phyloP scores from a whole-genome alignment of 495 filamentous ascomycete species.

The Penicillium psychrofluorescens region DNA sequence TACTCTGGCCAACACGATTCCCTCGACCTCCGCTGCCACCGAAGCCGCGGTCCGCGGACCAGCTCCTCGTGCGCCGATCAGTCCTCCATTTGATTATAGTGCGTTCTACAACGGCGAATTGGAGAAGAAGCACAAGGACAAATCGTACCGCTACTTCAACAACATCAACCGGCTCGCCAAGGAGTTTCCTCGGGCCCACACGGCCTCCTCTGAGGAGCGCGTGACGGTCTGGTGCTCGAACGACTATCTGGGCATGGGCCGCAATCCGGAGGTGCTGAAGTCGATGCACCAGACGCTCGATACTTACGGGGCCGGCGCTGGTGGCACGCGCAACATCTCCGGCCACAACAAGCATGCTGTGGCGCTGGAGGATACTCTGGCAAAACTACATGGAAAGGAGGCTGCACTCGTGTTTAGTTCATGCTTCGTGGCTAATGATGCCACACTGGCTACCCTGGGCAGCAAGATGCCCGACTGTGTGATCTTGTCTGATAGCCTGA shows the following conservation, averaged over 20 bases:
- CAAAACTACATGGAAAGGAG: constrained; percentile 87
- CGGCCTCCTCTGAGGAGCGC: constrained; percentile 72
- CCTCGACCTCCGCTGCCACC: constrained; percentile 11
- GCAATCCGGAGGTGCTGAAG: constrained; percentile 79
- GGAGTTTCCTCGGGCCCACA: constrained; percentile 93
- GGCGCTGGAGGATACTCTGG: constrained; percentile 71
- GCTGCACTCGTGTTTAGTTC: constrained; percentile 89
- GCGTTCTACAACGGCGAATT: constrained; percentile 81
- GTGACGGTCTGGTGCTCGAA: constrained; percentile 99
- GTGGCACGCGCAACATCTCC: constrained; percentile 94
- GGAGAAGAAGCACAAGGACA: constrained; percentile 99
- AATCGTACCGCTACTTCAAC: constrained; percentile 99
- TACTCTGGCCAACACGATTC: constrained; percentile 11
- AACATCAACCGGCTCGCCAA: constrained; percentile 98
- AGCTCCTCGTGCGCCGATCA: constrained; percentile 34
- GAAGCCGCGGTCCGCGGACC: constrained; percentile 26
- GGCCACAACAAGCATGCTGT: constrained; percentile 96
- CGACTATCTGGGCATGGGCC: constrained; percentile 96
- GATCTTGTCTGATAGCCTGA: constrained; percentile 88
- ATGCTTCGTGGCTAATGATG: constrained; percentile 97
- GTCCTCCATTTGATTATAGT: constrained; percentile 76
- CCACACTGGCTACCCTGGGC: constrained; percentile 89
- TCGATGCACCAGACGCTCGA: constrained; percentile 93
- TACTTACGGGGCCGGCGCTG: constrained; percentile 89
- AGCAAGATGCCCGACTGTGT: constrained; percentile 96